phyloP scores from a whole-genome alignment of 176 grass and related monocot genomes.

The Metroxylon sagu region DNA sequence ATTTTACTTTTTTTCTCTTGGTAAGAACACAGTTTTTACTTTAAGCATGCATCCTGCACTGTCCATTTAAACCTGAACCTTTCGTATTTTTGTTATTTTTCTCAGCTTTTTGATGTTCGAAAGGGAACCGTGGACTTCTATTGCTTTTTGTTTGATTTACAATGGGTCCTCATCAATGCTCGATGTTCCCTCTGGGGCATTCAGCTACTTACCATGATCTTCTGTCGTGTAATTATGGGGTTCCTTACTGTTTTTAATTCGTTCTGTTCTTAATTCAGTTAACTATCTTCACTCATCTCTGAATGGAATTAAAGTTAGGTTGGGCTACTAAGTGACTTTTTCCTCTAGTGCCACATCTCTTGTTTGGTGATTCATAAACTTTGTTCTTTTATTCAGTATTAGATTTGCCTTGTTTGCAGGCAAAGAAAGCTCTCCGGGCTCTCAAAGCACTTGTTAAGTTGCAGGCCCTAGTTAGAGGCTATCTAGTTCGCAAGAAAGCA shows the following conservation, averaged over 20 bases:
- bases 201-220: too few species aligned
- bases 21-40: too few species aligned
- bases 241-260: neutral
- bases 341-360: conserved; percentile 1
- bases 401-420: conserved; percentile 19
- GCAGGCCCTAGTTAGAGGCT: conserved; percentile 82
- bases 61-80: too few species aligned
- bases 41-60: too few species aligned
- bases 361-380: conserved; percentile 13
- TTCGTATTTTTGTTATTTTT: too few species aligned
- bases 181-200: neutral
- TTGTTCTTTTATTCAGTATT: conserved; percentile 15
- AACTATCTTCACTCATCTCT: too few species aligned
- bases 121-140: neutral
- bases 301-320: too few species aligned
- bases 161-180: neutral
- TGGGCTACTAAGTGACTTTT: too few species aligned
- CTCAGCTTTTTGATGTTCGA: too few species aligned
- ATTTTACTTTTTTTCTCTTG: too few species aligned
- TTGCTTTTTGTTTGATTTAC: neutral
- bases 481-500: conserved; percentile 75
- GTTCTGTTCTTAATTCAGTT: neutral
- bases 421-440: conserved; percentile 80
- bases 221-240: neutral
- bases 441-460: conserved; percentile 90